Evolutionary conservation across 2,329 filamentous ascomycete species (phyloP).

Genomic region (Lecanicillium sp.): DNA sequence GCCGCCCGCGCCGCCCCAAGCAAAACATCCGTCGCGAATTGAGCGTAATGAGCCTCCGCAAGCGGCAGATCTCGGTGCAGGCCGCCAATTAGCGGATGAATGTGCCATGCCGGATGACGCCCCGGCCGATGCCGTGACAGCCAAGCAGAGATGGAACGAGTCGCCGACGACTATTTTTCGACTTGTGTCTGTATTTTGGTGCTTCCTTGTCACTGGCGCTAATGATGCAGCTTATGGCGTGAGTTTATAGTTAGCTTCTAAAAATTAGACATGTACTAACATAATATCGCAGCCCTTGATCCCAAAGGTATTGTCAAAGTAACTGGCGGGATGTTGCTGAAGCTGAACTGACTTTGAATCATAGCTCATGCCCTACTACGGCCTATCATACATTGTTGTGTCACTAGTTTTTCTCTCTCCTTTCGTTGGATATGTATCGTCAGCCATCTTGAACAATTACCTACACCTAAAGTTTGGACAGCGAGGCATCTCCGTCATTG

Average conservation of each 20-base stretch:
- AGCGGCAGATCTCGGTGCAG: not conserved
- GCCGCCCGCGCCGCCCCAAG: not conserved
- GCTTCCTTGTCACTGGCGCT: constrained; percentile 48
- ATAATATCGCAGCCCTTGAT: constrained; percentile 33
- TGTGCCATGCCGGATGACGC: constrained; percentile 2
- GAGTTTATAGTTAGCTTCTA: constrained; percentile 18
- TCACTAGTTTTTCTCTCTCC: constrained; percentile 35
- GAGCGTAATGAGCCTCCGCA: too few relatives aligned
- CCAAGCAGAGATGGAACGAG: constrained; percentile 36
- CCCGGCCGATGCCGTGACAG: not conserved
- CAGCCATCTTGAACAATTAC: constrained; percentile 27
- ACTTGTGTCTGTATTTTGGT: constrained; percentile 46
- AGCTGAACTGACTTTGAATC: not conserved
- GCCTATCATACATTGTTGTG: constrained; percentile 30
- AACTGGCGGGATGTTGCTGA: too few relatives aligned
- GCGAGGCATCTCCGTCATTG: constrained; percentile 30
- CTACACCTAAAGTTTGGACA: constrained; percentile 32
- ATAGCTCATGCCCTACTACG: constrained; percentile 25
- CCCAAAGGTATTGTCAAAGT: constrained; percentile 34
- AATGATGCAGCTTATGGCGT: constrained; percentile 52
- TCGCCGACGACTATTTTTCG: constrained; percentile 39
- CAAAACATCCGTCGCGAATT: too few relatives aligned
- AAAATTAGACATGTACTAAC: not conserved
- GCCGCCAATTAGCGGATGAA: constrained; percentile 5
- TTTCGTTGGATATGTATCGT: constrained; percentile 33